phyloP scores from a whole-genome alignment of 2,329 filamentous ascomycete species.

The Myriosclerotinia duriaeana region DNA sequence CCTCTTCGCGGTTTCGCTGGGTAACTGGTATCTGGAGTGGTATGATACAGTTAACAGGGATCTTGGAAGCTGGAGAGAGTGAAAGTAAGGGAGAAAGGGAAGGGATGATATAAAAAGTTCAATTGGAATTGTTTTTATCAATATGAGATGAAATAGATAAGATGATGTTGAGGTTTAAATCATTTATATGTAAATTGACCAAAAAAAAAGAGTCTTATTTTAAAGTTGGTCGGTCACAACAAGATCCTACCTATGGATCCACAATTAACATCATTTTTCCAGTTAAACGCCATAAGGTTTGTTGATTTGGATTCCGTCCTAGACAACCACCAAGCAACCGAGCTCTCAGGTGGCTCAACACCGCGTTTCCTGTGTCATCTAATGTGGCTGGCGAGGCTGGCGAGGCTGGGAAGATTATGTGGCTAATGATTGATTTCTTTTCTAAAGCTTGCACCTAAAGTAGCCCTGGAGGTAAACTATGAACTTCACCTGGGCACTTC shows the following conservation, averaged over 20 bases:
- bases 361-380: not conserved
- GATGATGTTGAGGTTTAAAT: too few species aligned
- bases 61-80: not conserved
- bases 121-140: too few species aligned
- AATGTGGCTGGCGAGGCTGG: not conserved
- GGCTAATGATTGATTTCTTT: not conserved
- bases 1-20: slow-evolving; percentile 8
- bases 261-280: not conserved
- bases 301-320: slow-evolving; percentile 12
- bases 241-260: not conserved
- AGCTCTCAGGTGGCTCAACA: not conserved
- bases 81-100: too few species aligned
- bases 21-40: too few species aligned
- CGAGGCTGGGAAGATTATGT: not conserved
- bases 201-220: not conserved
- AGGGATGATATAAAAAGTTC: too few species aligned
- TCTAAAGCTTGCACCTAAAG: not conserved
- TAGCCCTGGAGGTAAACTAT: too few species aligned
- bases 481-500: too few species aligned
- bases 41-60: slow-evolving; percentile 4
- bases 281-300: slow-evolving; percentile 3
- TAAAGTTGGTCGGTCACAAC: slow-evolving; percentile 2
- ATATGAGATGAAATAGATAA: too few species aligned
- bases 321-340: slow-evolving; percentile 9
- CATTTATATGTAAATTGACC: too few species aligned